Conservation (phyloP, 805 yeast species). For the Tetrapisispora nanseiensis region DNA sequence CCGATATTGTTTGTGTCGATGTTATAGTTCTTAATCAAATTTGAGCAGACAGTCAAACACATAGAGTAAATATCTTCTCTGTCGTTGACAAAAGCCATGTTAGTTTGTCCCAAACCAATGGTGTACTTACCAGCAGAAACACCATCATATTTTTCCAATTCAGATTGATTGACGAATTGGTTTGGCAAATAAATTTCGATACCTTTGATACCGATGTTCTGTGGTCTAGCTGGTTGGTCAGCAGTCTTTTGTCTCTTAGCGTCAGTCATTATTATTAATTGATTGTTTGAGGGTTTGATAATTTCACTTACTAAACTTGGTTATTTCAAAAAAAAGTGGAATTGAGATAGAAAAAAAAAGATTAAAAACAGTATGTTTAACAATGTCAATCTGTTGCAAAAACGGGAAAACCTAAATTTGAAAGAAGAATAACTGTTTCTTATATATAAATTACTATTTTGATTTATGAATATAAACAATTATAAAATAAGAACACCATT, state of each 20-base stretch:
- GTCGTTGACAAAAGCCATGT: conserved; percentile 95
- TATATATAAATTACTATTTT: too few relatives aligned
- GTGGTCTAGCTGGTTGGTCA: conserved; percentile 37
- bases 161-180: conserved; percentile 77
- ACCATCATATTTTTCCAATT: conserved; percentile 73
- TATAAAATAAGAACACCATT: too few relatives aligned
- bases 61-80: conserved; percentile 95
- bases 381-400: not conserved
- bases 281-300: not conserved
- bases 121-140: conserved; percentile 94
- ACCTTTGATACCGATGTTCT: conserved; percentile 94
- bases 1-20: conserved; percentile 78
- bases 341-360: not conserved
- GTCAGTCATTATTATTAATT: conserved; percentile 17
- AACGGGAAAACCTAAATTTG: too few relatives aligned
- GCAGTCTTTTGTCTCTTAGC: conserved; percentile 24
- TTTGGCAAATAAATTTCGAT: conserved; percentile 86
- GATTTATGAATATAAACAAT: too few relatives aligned
- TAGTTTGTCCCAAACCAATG: conserved; percentile 96
- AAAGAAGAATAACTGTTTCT: too few relatives aligned
- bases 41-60: conserved; percentile 77
- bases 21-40: conserved; percentile 68
- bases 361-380: not conserved
- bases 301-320: too few relatives aligned
- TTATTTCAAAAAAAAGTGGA: not conserved